Base-by-base conservation (phyloP, 306 rosid species). In the Arachis hypogaea region DNA sequence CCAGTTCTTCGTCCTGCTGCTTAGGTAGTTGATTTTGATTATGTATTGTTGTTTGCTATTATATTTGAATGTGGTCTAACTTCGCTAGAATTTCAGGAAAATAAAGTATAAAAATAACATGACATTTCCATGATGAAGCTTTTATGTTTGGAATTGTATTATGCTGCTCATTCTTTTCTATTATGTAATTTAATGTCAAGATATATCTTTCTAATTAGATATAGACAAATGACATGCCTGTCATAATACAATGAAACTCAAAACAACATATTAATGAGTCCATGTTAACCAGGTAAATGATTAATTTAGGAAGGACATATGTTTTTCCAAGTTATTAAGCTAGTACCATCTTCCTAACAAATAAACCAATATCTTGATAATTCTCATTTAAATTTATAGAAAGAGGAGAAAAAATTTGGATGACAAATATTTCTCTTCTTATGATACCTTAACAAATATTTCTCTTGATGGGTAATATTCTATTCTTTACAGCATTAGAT, bases 1-100 rank as follows among this genome's bases (percentile, higher is more conserved):
- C 87, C 96, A 60, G 59, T 82, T 60, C 84, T 90, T 75, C 97
- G 86, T 40, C 92, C 94, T 71, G 55, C 94, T 71, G 58, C 80
- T 67, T 94, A 89, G 99, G 99, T 95, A 82, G 28, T 76, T 70
- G 5, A 22, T 22, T 22, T 22, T 22, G 1, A 22, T 22, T 22
- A 22, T 59, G 56, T 16, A 16, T 6, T 41, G 54, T 41, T 68
- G 59, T 66, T 56, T 38, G 68, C 77, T 30, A 50, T 69, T 73
- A 65, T 30, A 44, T 41, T 45, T 28, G 77, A 22, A 14, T 51
- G 57, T 49, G 55, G 59, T 42, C 9, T 60, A 49, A 72, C 29
- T 49, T 0, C 49, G 63, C 66, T 47, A 18, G 33, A 72, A 66
- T 51, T 71, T 80, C 9, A 60, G 41, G 8, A n/a, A 41, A 64